Conservation (phyloP, 2,329 filamentous ascomycete species). For the Pseudophaeomoniella oleicola region DNA sequence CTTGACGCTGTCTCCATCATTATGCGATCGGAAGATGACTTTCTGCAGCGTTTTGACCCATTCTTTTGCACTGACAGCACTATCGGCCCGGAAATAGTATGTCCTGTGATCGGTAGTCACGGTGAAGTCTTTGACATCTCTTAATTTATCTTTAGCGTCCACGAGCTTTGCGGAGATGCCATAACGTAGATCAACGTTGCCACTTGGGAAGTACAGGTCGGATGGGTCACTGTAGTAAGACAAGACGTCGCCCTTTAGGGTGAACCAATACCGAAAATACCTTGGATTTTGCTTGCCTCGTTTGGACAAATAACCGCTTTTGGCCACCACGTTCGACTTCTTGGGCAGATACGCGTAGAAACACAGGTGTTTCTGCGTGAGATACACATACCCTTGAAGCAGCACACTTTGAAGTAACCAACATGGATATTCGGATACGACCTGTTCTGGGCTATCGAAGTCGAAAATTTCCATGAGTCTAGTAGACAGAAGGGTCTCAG, state of each 20-base stretch:
- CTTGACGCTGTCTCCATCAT: slow-evolving; percentile 94
- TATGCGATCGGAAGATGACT: slow-evolving; percentile 89
- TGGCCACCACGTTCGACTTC: slow-evolving; percentile 64
- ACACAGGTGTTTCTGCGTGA: slow-evolving; percentile 83
- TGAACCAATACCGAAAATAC: slow-evolving; percentile 87
- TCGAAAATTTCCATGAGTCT: slow-evolving; percentile 73
- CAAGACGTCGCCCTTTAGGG: slow-evolving; percentile 78
- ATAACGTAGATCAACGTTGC: slow-evolving; percentile 83
- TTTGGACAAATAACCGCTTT: slow-evolving; percentile 80
- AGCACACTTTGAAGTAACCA: slow-evolving; percentile 85
- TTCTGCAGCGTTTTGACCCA: slow-evolving; percentile 92
- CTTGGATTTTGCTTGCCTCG: slow-evolving; percentile 76
- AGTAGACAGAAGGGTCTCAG: slow-evolving; percentile 47
- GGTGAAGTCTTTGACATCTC: slow-evolving; percentile 62
- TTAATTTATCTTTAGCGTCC: slow-evolving; percentile 52
- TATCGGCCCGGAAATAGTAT: slow-evolving; percentile 83
- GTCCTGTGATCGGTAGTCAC: slow-evolving; percentile 70
- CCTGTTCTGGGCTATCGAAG: slow-evolving; percentile 67
- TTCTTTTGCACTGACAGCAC: slow-evolving; percentile 73
- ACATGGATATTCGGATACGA: slow-evolving; percentile 84
- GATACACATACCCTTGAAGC: slow-evolving; percentile 89
- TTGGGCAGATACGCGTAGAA: slow-evolving; percentile 97
- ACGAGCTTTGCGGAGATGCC: slow-evolving; percentile 71
- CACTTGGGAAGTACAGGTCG: slow-evolving; percentile 80
- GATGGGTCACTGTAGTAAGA: slow-evolving; percentile 76